phyloP scores from a whole-genome alignment of 345 rosid species.

The Populus alba region DNA sequence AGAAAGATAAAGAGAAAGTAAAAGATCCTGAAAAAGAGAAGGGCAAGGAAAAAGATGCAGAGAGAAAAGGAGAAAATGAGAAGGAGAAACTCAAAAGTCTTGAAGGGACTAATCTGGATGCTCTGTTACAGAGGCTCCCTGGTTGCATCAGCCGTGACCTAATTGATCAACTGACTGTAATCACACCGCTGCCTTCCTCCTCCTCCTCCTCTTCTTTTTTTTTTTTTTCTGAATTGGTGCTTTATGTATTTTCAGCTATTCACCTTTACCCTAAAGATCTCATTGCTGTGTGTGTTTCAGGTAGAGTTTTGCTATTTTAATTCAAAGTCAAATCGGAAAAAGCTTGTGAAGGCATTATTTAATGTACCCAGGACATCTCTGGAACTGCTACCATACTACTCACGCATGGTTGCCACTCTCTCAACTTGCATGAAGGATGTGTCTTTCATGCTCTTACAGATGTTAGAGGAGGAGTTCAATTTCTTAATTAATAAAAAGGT shows the following conservation, averaged over 20 bases:
- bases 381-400: slow-evolving; percentile 91
- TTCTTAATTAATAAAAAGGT: slow-evolving; percentile 94
- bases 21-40: slow-evolving; percentile 70
- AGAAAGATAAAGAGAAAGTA: slow-evolving; percentile 63
- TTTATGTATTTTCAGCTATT: neutral
- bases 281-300: slow-evolving; percentile 40
- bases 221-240: neutral
- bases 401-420: slow-evolving; percentile 93
- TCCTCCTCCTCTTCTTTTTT: neutral
- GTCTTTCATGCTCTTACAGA: slow-evolving; percentile 78
- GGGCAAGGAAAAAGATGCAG: slow-evolving; percentile 79
- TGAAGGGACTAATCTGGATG: slow-evolving; percentile 91
- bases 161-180: slow-evolving; percentile 94
- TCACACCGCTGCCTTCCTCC: slow-evolving; percentile 15
- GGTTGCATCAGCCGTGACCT: slow-evolving; percentile 97
- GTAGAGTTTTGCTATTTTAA: slow-evolving; percentile 97
- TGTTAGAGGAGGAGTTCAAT: slow-evolving; percentile 98
- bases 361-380: slow-evolving; percentile 96
- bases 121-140: slow-evolving; percentile 88
- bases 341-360: slow-evolving; percentile 89
- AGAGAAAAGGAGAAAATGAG: slow-evolving; percentile 72
- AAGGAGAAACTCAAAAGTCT: slow-evolving; percentile 84
- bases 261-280: neutral
- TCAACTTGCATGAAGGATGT: slow-evolving; percentile 97
- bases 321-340: slow-evolving; percentile 90